Base-by-base conservation (phyloP, 208 protist genomes). In the Leptomonas seymouri region DNA sequence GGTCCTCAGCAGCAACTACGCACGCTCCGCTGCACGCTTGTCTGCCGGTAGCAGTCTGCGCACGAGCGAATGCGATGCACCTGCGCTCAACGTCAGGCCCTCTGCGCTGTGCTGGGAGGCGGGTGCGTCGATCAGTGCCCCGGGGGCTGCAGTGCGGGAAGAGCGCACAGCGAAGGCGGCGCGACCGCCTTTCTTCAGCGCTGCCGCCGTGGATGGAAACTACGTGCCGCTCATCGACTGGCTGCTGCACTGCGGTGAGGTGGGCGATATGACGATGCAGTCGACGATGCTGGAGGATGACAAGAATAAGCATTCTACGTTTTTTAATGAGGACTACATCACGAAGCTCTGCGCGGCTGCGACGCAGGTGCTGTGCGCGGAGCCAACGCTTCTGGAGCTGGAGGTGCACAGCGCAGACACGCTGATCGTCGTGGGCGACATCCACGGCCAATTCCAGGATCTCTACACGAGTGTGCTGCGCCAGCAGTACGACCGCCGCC, bases 371-470 rank as follows among this genome's bases (percentile, higher is more conserved):
- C 70, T 89, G 27, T 67, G 41, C 51, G 42, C 39, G 21, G 83
- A 89, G 71, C 69, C 72, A 15, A 36, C 67, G 9, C 50, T 91
- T 53, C 62, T 89, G 53, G 59, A 82, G 16, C 50, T 91, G 8
- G 34, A 76, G 14, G 73, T 89, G 16, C 12, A 31, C 2, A 49
- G 45, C 54, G 56, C 75, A 34, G 83, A 91, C 60, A 80, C 69
- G 25, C 74, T 91, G n/a, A 75, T 95, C 55, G 87, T 96, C 20
- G 87, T 91, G 28, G 90, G 90, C 30, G 88, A 96, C 62, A 85
- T 94, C 53, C 87, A 94, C 67, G 91, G 91, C 28, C 81, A 93
- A 67, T 85, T 96, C 65, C 69, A 74, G 39, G 89, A 92, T 61
- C 70, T 96, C n/a, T 75, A 80, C 78, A 65, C 51, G 31, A 77